phyloP scores from a whole-genome alignment of 2,329 filamentous ascomycete genomes.

The Chaetomium strumarium region DNA sequence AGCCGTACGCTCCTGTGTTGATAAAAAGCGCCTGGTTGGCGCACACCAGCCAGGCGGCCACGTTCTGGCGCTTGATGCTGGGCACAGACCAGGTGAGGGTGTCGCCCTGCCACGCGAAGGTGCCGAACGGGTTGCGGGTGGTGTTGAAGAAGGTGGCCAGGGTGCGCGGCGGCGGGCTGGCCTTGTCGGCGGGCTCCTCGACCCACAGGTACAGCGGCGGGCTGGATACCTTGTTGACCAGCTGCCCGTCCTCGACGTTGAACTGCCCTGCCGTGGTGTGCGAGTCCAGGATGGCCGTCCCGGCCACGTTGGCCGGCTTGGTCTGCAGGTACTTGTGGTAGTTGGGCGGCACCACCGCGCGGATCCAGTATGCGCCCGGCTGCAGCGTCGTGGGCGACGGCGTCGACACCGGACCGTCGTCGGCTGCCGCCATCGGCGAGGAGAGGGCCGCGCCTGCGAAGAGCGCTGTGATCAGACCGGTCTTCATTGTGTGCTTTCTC shows the following conservation, averaged over 20 bases:
- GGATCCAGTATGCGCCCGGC: conserved; percentile 50
- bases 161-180: conserved; percentile 39
- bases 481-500: conserved; percentile 12
- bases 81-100: conserved; percentile 48
- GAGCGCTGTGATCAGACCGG: conserved; percentile 11
- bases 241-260: conserved; percentile 49
- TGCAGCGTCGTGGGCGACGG: conserved; percentile 38
- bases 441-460: conserved; percentile 17
- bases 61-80: conserved; percentile 46
- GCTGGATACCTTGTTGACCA: conserved; percentile 43
- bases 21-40: conserved; percentile 46
- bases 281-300: conserved; percentile 45
- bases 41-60: conserved; percentile 55
- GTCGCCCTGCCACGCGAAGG: conserved; percentile 54
- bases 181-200: conserved; percentile 37
- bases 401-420: conserved; percentile 12
- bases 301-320: conserved; percentile 37
- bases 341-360: conserved; percentile 51
- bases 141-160: conserved; percentile 47
- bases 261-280: conserved; percentile 53
- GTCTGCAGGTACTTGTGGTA: conserved; percentile 52
- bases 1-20: conserved; percentile 54
- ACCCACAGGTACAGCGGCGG: conserved; percentile 43
- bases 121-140: conserved; percentile 48
- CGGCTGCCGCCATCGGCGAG: conserved; percentile 14